Evolutionary conservation across 345 rosid species (phyloP).

Genomic region (Zanthoxylum bungeanum): DNA sequence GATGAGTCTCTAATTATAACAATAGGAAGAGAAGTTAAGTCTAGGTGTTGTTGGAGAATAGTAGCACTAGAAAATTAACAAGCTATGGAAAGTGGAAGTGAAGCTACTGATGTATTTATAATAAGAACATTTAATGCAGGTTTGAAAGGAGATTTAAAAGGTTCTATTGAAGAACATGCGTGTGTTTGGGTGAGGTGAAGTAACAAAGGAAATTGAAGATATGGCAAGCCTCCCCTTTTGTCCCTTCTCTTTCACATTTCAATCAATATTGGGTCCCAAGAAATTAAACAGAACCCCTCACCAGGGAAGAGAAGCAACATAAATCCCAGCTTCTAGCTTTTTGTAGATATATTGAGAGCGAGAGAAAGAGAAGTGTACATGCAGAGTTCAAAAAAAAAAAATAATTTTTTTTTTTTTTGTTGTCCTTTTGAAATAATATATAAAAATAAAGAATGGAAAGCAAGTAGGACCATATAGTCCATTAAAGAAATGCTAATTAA

Average conservation of each 20-base stretch:
- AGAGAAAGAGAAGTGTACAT: background rate
- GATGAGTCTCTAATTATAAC: no score
- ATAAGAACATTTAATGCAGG: conserved; percentile 47
- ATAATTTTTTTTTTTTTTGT: no score
- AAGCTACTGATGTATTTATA: conserved; percentile 22
- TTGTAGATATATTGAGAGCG: conserved; percentile 9
- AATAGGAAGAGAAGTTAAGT: no score
- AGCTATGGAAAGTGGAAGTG: no score
- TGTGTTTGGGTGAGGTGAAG: conserved; percentile 42
- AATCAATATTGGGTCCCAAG: conserved; percentile 33
- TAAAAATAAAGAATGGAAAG: background rate
- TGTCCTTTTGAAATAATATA: background rate
- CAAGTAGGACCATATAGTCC: background rate
- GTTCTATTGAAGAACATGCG: conserved; percentile 43
- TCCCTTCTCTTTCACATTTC: conserved; percentile 29
- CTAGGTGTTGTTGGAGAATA: no score
- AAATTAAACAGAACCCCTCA: conserved; percentile 20
- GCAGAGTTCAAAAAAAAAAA: conserved; percentile 27
- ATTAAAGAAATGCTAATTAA: conserved; percentile 1
- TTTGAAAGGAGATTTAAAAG: no score
- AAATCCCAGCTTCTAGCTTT: background rate
- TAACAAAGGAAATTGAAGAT: conserved; percentile 31
- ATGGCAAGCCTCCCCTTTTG: conserved; percentile 43
- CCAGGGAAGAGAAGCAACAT: conserved; percentile 23
- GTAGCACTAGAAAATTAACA: no score